Evolutionary conservation across 805 yeast species (phyloP), one percentile per base, ranked within the genome.

Genomic region (Zygosaccharomyces siamensis): DNA sequence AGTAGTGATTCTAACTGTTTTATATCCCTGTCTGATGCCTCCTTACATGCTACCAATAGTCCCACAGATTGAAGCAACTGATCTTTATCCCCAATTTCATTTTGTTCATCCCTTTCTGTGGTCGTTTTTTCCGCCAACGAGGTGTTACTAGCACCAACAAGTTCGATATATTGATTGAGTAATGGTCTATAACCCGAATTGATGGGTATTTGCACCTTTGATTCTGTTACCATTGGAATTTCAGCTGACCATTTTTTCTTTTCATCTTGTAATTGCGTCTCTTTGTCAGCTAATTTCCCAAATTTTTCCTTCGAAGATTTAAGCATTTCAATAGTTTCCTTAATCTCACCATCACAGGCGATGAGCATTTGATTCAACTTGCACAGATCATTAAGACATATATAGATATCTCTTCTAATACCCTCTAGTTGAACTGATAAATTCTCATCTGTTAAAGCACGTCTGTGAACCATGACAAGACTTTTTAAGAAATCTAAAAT

Each of bases 371-470:
- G 54, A 49, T 64, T 63, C 30, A 64, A 39, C 8, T 39, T 55
- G 36, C 53, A 53, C 26, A 63, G 30, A 47, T 66, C 69, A 39
- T 61, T 59, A 21, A 63, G 53, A 39, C 67, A 63, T 3, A 61
- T 56, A 31, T 51, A 43, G 28, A 66, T 60, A 47, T 64, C 67
- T 4, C 46, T 56, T 28, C 70, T 49, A 8, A 63, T 48, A 11
- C 40, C 51, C 32, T 56, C 56, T 39, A 65, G 38, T 24, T 55
- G 51, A 10, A 53, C 43, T 7, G 50, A 47, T 10, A 45, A 43
- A 7, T 56, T 35, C 31, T 53, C 57, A 33, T 58, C 56, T 16
- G 36, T 40, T 41, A 66, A 43, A 1, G 60, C 57, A 7, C 48
- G 52, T 35, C 49, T 49, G 46, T 66, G 69, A 3, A 55, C 47